phyloP scores from a whole-genome alignment of 345 rosid species.

The Microcos paniculata region DNA sequence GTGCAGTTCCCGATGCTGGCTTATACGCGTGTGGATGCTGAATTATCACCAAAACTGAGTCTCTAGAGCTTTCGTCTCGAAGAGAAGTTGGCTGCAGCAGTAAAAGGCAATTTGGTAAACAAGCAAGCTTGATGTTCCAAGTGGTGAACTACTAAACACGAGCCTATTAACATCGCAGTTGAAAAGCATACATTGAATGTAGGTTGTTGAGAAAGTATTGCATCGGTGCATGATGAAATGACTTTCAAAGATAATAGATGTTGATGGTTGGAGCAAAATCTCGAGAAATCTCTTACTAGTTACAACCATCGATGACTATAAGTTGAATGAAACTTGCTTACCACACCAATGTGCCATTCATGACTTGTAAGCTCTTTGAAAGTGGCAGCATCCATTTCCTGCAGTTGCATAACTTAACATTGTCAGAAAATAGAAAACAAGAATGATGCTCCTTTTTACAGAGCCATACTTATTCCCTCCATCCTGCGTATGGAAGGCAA shows the following conservation, averaged over 20 bases:
- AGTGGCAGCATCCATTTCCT: slow-evolving; percentile 91
- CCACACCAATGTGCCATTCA: slow-evolving; percentile 94
- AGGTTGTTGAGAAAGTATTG: neutral
- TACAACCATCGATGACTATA: neutral
- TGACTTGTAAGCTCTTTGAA: slow-evolving; percentile 64
- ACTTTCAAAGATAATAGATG: slow-evolving; percentile 4
- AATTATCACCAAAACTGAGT: slow-evolving; percentile 14
- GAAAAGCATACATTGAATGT: neutral
- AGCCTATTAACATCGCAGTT: neutral
- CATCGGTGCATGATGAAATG: neutral
- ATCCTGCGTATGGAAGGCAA: neutral
- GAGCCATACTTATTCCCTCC: neutral
- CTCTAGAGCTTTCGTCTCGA: slow-evolving; percentile 2
- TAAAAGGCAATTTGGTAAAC: neutral
- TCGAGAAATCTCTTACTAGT: neutral
- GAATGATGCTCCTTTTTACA: neutral
- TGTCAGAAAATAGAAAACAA: neutral
- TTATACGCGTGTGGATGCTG: slow-evolving; percentile 10
- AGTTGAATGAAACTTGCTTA: slow-evolving; percentile 33
- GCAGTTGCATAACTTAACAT: slow-evolving; percentile 18
- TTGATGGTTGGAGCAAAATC: neutral
- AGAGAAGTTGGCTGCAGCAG: slow-evolving; percentile 11
- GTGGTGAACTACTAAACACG: neutral
- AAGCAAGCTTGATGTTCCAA: neutral
- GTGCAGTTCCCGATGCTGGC: neutral